phyloP scores from a whole-genome alignment of 768 basidiomycete genomes.

The Pleurotus pulmonarius region DNA sequence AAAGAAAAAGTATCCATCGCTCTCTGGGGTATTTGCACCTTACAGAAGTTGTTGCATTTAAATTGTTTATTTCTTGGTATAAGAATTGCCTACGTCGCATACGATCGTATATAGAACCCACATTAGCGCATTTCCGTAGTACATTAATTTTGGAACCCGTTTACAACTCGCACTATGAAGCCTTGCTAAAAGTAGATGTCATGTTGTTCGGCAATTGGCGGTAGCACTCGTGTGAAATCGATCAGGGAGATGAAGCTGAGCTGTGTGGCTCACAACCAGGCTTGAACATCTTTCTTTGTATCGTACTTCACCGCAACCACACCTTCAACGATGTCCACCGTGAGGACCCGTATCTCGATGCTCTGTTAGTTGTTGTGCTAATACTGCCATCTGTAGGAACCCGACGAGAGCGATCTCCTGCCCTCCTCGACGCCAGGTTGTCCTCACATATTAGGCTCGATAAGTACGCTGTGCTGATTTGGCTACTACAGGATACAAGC shows the following conservation, averaged over 20 bases:
- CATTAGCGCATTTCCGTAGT: too few species aligned
- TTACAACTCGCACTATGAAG: too few species aligned
- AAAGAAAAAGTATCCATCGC: too few species aligned
- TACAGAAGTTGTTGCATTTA: too few species aligned
- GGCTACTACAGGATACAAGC: slow-evolving; percentile 65
- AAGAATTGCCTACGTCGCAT: too few species aligned
- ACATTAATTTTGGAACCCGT: too few species aligned
- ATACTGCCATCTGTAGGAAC: slow-evolving; percentile 39
- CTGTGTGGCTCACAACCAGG: slow-evolving; percentile 6
- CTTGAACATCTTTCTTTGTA: slow-evolving; percentile 12
- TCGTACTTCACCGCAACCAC: slow-evolving; percentile 13
- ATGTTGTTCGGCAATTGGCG: slow-evolving; percentile 38
- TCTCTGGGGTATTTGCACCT: too few species aligned
- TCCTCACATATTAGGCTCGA: slow-evolving; percentile 6
- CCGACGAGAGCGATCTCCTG: slow-evolving; percentile 54
- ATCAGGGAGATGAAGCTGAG: slow-evolving; percentile 31
- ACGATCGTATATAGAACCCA: too few species aligned
- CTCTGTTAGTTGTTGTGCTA: too few species aligned
- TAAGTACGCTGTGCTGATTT: slow-evolving; percentile 8
- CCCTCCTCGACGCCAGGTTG: slow-evolving; percentile 69
- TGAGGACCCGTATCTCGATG: slow-evolving; percentile 24
- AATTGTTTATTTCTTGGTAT: too few species aligned
- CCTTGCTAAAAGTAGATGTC: slow-evolving; percentile 10
- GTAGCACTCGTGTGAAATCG: slow-evolving; percentile 69
- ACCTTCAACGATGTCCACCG: slow-evolving; percentile 46